Conservation (phyloP, 805 yeast species). For the Teunomyces barrocoloradensis region DNA sequence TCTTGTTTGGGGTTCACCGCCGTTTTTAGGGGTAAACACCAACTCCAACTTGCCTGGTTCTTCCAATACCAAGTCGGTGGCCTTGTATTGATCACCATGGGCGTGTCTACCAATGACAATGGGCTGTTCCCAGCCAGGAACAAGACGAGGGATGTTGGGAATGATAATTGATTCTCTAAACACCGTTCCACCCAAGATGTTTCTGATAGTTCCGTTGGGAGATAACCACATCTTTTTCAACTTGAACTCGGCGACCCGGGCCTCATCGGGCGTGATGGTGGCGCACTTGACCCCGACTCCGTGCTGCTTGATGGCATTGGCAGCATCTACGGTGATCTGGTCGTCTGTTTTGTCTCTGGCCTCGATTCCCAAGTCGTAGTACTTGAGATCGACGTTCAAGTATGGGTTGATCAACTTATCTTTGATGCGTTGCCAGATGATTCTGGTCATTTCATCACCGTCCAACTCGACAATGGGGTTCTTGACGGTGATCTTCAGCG, state of each 20-base stretch:
- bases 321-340: conserved; percentile 84
- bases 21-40: conserved; percentile 69
- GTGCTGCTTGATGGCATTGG: conserved; percentile 81
- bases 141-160: conserved; percentile 80
- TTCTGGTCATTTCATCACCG: conserved; percentile 97
- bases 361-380: conserved; percentile 86
- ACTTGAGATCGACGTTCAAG: conserved; percentile 82
- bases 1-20: conserved; percentile 51
- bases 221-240: conserved; percentile 97
- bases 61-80: conserved; percentile 80
- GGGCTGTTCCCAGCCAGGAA: conserved; percentile 92
- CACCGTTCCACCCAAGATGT: conserved; percentile 93
- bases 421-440: conserved; percentile 90
- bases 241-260: conserved; percentile 84
- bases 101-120: conserved; percentile 98
- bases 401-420: conserved; percentile 83
- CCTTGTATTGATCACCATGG: conserved; percentile 94
- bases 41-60: conserved; percentile 77
- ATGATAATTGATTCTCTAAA: conserved; percentile 96
- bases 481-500: conserved; percentile 61
- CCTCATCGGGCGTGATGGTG: conserved; percentile 97
- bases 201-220: conserved; percentile 96
- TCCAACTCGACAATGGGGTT: conserved; percentile 96
- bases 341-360: conserved; percentile 87
- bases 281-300: conserved; percentile 97